These are phyloP conservation scores for Phlegmacium glaucopus DNA, from an alignment of 768 basidiomycete species.

Conservation along the genomic window DNA sequence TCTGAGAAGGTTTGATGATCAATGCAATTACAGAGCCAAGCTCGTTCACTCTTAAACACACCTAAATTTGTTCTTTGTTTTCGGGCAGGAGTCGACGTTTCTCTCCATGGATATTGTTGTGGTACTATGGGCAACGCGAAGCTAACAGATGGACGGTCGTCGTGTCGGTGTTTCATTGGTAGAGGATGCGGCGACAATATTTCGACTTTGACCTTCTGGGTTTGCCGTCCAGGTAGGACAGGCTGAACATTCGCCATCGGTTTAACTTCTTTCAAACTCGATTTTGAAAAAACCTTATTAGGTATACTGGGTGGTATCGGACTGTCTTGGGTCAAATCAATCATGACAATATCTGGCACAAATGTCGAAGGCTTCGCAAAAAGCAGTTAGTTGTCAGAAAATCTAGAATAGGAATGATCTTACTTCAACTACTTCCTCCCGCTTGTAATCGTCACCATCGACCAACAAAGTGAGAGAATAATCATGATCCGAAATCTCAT, in stretches of 20 bases:
- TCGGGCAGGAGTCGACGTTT: background rate
- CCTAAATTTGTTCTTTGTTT: background rate
- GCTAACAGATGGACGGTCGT: background rate
- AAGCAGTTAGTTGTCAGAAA: too few relatives aligned
- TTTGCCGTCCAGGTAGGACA: too few relatives aligned
- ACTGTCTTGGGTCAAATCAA: conserved; percentile 42
- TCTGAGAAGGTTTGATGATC: too few relatives aligned
- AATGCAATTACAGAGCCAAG: too few relatives aligned
- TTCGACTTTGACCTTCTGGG: background rate
- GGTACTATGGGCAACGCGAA: background rate
- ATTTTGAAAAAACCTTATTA: background rate
- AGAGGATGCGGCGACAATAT: background rate
- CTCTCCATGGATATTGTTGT: background rate
- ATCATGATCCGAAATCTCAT: too few relatives aligned
- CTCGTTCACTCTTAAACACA: background rate
- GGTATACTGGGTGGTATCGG: conserved; percentile 3
- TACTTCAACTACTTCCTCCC: too few relatives aligned
- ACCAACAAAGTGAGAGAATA: too few relatives aligned
- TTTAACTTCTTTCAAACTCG: background rate
- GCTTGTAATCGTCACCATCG: too few relatives aligned
- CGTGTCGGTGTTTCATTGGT: background rate
- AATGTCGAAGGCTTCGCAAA: conserved; percentile 3
- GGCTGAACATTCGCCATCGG: background rate
- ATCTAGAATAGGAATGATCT: too few relatives aligned
- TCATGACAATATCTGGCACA: conserved; percentile 24